Base-by-base conservation (phyloP, 352 stramenopile species). In the Peronospora farinosa region DNA sequence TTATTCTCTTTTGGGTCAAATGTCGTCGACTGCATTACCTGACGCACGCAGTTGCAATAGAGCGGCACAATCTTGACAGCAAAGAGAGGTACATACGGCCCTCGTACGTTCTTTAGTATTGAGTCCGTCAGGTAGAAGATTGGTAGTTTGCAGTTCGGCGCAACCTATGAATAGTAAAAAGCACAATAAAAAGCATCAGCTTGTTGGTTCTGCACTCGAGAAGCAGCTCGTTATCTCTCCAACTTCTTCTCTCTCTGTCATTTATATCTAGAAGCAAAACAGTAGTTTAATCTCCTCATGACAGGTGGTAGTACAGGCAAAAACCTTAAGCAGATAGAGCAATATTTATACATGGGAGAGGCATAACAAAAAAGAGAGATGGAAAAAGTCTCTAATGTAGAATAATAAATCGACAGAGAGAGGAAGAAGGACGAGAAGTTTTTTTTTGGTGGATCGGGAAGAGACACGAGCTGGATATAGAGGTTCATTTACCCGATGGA, bases 91-190 rank as follows among this genome's bases (percentile, higher is more conserved):
- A 78, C 32, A 59, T 95, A 95, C 40, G 78, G 74, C 0, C 80
- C 83, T 10, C 73, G 59, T 7, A 94, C 76, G 47, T 95, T 95
- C 71, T 92, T 94, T 30, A 95, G 66, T 51, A 95, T 95, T 10
- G 85, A 95, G 57, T 95, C 85, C 8, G 83, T 94, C 16, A 95
- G 60, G 60, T 95, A 95, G 53, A 94, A 89, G 49, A 93, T 91
- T 17, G 85, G 79, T n/a, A 95, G 64, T 60, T 92, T 92, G 67
- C 78, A 92, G 36, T 88, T 80, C 2, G 83, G 73, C 10, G 73
- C 66, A 1, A 81, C 81, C 76, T 90, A 49, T 23, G 25, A 12
- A 36, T 11, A 33, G 32, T 2, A 12, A 40, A 9, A 62, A 46
- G 15, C 57, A 30, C 54, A 44, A 31, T 58, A 15, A 42, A 2